phyloP scores from a whole-genome alignment of 176 grass and related monocot species.

The Pharus latifolius region DNA sequence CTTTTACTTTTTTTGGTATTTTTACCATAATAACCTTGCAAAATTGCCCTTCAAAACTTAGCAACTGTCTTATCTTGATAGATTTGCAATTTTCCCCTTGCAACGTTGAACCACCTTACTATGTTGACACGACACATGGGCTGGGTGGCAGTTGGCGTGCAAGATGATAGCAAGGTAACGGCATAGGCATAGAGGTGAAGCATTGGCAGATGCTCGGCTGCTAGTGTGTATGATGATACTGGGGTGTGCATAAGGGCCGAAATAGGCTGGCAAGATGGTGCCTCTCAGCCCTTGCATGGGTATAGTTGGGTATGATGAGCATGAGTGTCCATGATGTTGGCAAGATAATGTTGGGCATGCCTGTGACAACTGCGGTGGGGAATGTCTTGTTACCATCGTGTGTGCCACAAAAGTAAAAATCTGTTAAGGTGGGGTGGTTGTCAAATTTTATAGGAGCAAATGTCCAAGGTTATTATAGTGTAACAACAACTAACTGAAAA shows the following conservation, averaged over 20 bases:
- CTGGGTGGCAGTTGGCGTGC: not conserved
- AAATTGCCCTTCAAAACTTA: not conserved
- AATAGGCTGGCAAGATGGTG: not conserved
- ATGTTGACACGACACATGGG: not conserved
- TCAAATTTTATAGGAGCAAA: too few relatives aligned
- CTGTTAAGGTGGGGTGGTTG: too few relatives aligned
- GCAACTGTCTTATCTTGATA: not conserved
- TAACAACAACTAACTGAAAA: too few relatives aligned
- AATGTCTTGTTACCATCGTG: too few relatives aligned
- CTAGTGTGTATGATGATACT: too few relatives aligned
- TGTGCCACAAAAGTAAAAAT: too few relatives aligned
- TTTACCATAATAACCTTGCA: not conserved
- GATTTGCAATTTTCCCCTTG: not conserved
- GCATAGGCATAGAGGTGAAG: not conserved
- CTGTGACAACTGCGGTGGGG: too few relatives aligned
- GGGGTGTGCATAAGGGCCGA: too few relatives aligned
- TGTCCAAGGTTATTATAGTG: too few relatives aligned
- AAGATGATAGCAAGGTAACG: not conserved
- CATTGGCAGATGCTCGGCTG: not conserved
- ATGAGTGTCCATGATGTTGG: not conserved
- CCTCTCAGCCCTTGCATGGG: not conserved
- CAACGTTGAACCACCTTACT: not conserved
- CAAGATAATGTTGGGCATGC: too few relatives aligned
- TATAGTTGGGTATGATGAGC: not conserved
- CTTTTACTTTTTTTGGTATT: not conserved